Base-by-base conservation (phyloP, 768 basidiomycete genomes). In the Cystoderma amianthinum region DNA sequence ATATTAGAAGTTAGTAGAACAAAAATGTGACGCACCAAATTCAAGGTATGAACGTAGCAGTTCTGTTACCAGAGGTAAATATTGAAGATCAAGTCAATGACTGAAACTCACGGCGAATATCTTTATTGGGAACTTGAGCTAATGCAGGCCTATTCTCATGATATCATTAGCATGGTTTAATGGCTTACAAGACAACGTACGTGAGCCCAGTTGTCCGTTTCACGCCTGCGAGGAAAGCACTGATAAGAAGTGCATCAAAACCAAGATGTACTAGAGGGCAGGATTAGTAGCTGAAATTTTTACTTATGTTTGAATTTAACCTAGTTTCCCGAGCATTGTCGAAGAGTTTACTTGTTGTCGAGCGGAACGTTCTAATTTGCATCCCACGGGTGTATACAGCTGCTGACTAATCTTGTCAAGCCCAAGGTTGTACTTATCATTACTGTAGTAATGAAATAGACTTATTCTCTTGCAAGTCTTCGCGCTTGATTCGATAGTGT, bases 161-260 rank as follows among this genome's bases (percentile, higher is more conserved):
- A n/a, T n/a, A n/a, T 17, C 4, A 17, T 24, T 30, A 23, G 21
- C 23, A 36, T 46, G 34, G 32, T 44, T 43, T 18, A 17, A 19
- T 32, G 5, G 28, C 17, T 19, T n/a, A 32, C 17, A 16, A 32
- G 19, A 22, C 23, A 30, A 36, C 3, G 43, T 65, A 91, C 90
- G 91, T 90, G 45, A 94, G 61, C 37, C 89, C 89, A 0, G 91
- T 92, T 2, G 83, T 78, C 18, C 90, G 79, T 58, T 76, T 82
- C 42, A 92, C 62, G n/a, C 89, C 91, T 7, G 90, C 90, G 2
- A 94, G 75, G 48, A 91, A 78, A 11, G 86, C 84, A 39, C 78
- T 81, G 48, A 93, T 67, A 51, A 93, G 71, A 43, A 89, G 57
- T 9, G 86, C 87, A 51, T 93, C 90, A 52, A 91, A 55, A 44